Conservation (phyloP, 2,329 filamentous ascomycete species). For the Colletotrichum horii region DNA sequence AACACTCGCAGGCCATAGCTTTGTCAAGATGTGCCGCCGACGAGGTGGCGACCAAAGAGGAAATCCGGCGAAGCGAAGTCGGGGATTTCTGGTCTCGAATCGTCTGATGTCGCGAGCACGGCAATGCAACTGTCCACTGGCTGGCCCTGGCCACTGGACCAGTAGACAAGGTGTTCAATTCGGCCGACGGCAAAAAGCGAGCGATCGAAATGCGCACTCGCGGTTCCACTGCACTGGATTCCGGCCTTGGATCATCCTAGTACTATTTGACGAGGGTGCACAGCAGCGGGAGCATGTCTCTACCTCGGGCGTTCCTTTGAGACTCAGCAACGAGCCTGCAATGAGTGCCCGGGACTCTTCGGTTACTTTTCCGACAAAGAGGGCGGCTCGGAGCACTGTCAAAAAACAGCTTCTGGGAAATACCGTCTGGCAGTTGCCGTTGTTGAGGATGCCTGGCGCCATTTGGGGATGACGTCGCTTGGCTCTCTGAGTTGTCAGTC, state of each 20-base stretch:
- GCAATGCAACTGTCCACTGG: neutral
- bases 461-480: neutral
- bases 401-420: no score
- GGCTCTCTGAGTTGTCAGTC: neutral
- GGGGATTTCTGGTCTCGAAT: neutral
- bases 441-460: neutral
- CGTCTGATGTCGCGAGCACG: neutral
- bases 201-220: neutral
- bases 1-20: neutral
- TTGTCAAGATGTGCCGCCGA: neutral
- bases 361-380: neutral
- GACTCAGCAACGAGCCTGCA: neutral
- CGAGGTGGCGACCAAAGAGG: neutral
- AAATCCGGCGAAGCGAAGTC: neutral
- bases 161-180: neutral
- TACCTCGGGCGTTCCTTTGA: neutral
- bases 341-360: neutral
- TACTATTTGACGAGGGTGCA: neutral
- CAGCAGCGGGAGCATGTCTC: neutral
- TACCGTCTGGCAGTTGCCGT: neutral
- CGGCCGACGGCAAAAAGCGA: neutral
- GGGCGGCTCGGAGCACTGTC: neutral
- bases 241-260: neutral
- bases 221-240: neutral
- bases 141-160: neutral